Evolutionary conservation across 768 basidiomycete species (phyloP), one percentile per base, ranked within the genome.

Genomic region (Mycena sanguinolenta): DNA sequence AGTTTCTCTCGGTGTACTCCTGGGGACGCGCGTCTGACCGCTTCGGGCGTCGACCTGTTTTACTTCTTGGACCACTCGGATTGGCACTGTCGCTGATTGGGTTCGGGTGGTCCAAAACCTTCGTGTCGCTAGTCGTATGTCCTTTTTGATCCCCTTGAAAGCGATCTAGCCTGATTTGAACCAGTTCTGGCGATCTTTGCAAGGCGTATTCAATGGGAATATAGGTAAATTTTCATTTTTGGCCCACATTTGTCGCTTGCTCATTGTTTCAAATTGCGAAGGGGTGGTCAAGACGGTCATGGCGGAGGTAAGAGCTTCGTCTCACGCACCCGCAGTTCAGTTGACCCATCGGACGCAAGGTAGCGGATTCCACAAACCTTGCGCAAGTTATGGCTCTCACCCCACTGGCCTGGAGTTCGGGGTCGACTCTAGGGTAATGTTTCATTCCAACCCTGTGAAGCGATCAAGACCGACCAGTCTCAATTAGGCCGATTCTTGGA

Each of bases 11-110:
- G n/a, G 77, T 80, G 17, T 72, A 75, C 23, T 71, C 66, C 28
- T 80, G 79, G 78, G 77, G 77, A 14, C 72, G 76, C 19, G 76
- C 77, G 17, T 81, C 81, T 16, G 79, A 82, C 61, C 67, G 63
- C 16, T 77, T 78, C 36, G 81, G 81, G 7, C 69, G 81, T 16
- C 76, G 76, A n/a, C 80, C 81, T 2, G 66, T 81, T 27, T 68
- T 82, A 3, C 64, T 81, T 5, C 69, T 79, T 10, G 81, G 80
- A 8, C 75, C 80, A 3, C 74, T 79, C 34, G 81, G 81, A 6
- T 44, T 80, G 27, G 44, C 73, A 14, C 57, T 81, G 5, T 70
- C 79, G 3, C 75, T 78, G 64, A 42, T 80, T 13, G 75, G 72
- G 13, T 81, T 82, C 65, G 81, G 81, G 14, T 58, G 77, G 34